Conservation (phyloP, 2,329 filamentous ascomycete species). For the Colletotrichum limetticola region DNA sequence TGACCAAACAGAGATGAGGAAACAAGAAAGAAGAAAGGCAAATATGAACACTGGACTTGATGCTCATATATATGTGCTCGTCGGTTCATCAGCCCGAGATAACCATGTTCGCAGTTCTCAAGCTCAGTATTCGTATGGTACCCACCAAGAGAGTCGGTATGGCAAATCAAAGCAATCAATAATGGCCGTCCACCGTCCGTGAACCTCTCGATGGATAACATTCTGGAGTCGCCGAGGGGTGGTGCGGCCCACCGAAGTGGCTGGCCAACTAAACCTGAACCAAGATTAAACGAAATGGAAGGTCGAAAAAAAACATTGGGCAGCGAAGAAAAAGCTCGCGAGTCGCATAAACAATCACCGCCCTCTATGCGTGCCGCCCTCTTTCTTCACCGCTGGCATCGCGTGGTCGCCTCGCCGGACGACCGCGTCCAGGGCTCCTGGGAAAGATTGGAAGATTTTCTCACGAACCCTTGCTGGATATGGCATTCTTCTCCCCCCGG, state of each 20-base stretch:
- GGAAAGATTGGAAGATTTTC: conserved; percentile 4
- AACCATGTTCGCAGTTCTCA: neutral
- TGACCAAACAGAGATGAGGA: conserved; percentile 15
- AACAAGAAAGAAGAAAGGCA: conserved; percentile 9
- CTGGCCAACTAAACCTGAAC: conserved; percentile 26
- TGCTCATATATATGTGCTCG: conserved; percentile 29
- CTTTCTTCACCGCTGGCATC: conserved; percentile 25
- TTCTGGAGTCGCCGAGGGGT: conserved; percentile 24
- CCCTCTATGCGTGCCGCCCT: neutral
- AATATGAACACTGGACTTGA: conserved; percentile 9
- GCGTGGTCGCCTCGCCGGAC: conserved; percentile 7
- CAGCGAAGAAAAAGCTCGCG: conserved; percentile 14
- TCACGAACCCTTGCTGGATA: conserved; percentile 11
- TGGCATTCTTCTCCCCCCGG: conserved; percentile 8
- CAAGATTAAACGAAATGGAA: conserved; percentile 21
- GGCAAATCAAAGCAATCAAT: conserved; percentile 9
- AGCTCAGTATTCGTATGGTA: neutral
- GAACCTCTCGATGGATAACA: neutral
- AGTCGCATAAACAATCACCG: conserved; percentile 4
- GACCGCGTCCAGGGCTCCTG: conserved; percentile 26
- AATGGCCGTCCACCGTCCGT: neutral
- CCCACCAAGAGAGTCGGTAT: neutral
- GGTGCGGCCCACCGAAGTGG: conserved; percentile 28
- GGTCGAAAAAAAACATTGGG: conserved; percentile 20
- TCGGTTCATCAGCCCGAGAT: conserved; percentile 6